Evolutionary conservation across 805 yeast species (phyloP).

Genomic region (Cyberlindnera sargentensis): DNA sequence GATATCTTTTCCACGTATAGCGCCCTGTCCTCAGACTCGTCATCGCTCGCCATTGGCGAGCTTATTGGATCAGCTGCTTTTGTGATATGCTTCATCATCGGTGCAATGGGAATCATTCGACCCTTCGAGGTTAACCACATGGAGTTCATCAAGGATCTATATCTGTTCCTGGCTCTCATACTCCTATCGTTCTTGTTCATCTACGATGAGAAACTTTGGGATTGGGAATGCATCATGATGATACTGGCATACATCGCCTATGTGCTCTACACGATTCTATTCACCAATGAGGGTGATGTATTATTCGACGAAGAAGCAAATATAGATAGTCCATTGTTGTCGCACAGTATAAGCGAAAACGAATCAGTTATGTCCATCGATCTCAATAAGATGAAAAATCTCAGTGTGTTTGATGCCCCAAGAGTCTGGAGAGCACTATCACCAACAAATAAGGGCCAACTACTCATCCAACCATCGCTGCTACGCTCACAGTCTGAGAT

Average conservation of each 20-base stretch:
- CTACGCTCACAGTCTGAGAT: neutral
- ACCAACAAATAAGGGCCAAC: neutral
- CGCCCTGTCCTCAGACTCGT: constrained; percentile 67
- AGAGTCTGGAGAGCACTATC: constrained; percentile 23
- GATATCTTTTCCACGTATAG: constrained; percentile 81
- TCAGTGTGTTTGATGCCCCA: constrained; percentile 33
- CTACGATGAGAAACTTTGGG: constrained; percentile 45
- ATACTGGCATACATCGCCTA: constrained; percentile 50
- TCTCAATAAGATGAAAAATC: constrained; percentile 20
- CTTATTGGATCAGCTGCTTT: constrained; percentile 87
- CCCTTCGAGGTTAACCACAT: constrained; percentile 53
- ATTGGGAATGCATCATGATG: constrained; percentile 52
- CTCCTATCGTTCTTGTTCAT: constrained; percentile 45
- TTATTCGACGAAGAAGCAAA: constrained; percentile 5
- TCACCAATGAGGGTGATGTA: constrained; percentile 33
- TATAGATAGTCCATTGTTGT: neutral
- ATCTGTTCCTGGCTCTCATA: constrained; percentile 47
- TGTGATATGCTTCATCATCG: constrained; percentile 72
- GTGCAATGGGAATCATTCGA: constrained; percentile 61
- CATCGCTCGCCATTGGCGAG: constrained; percentile 81
- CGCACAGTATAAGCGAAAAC: neutral
- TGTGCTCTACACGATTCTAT: constrained; percentile 40
- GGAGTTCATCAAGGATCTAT: constrained; percentile 54
- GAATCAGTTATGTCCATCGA: constrained; percentile 10
- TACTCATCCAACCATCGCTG: constrained; percentile 1